Conservation (phyloP, 2,329 filamentous ascomycete genomes). For the Ploettnerulaceae sp. region DNA sequence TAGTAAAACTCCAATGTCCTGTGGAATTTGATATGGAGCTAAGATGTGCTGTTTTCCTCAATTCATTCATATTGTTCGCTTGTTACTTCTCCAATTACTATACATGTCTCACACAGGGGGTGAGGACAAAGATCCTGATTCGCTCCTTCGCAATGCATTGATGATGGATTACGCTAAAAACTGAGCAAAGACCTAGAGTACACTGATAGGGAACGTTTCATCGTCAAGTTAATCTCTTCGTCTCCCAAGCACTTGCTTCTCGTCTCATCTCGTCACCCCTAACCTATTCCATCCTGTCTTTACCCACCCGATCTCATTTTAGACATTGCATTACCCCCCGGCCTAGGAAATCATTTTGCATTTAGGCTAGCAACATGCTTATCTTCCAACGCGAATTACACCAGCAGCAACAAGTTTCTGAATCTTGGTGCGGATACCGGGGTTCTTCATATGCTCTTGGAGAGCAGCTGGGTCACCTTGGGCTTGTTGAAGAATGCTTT, state of each 20-base stretch:
- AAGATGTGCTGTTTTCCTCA: too few relatives aligned
- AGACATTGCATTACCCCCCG: background rate
- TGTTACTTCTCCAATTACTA: too few relatives aligned
- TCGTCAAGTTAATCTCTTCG: background rate
- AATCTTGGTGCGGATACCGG: slow-evolving; percentile 77
- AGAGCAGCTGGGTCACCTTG: slow-evolving; percentile 89
- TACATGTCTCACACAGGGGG: too few relatives aligned
- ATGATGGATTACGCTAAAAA: slow-evolving; percentile 21
- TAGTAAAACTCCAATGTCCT: too few relatives aligned
- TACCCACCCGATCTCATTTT: background rate
- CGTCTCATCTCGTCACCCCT: background rate
- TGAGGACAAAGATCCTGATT: background rate
- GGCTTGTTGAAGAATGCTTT: slow-evolving; percentile 93
- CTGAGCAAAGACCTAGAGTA: slow-evolving; percentile 22
- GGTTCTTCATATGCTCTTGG: slow-evolving; percentile 96
- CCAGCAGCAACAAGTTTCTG: slow-evolving; percentile 61
- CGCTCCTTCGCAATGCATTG: slow-evolving; percentile 17
- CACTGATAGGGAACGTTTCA: slow-evolving; percentile 10
- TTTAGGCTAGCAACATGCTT: slow-evolving; percentile 7
- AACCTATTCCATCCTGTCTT: background rate
- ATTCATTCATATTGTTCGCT: too few relatives aligned
- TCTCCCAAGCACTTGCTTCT: background rate
- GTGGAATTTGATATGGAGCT: too few relatives aligned
- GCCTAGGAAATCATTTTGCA: background rate
- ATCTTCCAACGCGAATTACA: slow-evolving; percentile 71